Conservation (phyloP, 805 yeast genomes). For the Lipomyces yamanashiensis region DNA sequence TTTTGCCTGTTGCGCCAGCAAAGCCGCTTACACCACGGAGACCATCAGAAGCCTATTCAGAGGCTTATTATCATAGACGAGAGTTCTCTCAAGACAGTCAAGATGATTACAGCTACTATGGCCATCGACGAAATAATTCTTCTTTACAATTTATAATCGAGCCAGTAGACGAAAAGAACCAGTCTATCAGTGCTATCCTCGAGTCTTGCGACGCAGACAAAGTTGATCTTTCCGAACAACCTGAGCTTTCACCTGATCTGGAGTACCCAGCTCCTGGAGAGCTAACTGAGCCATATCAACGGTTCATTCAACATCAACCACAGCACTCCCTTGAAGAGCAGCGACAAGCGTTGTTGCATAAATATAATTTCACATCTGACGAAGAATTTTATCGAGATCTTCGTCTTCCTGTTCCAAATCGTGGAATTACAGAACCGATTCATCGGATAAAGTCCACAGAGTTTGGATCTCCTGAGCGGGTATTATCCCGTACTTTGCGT, state of each 20-base stretch:
- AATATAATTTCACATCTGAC: constrained; percentile 24
- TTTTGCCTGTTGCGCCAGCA: constrained; percentile 10
- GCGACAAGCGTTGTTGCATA: constrained; percentile 5
- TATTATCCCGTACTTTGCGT: neutral
- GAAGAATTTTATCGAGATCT: constrained; percentile 13
- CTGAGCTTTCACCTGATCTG: neutral
- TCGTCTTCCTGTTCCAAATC: neutral
- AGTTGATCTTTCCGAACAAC: neutral
- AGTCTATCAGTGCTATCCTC: constrained; percentile 6
- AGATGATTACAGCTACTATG: neutral
- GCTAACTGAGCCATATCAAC: neutral
- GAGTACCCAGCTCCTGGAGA: neutral
- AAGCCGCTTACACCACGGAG: constrained; percentile 10
- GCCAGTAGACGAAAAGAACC: constrained; percentile 5
- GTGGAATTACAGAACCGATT: neutral
- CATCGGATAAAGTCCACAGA: constrained; percentile 12
- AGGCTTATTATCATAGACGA: constrained; percentile 2
- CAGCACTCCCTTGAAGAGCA: constrained; percentile 16
- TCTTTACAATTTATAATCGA: neutral
- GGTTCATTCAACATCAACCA: constrained; percentile 2
- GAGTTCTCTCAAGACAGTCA: constrained; percentile 1
- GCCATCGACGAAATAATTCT: neutral
- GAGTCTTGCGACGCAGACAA: neutral
- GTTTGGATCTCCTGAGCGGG: constrained; percentile 10
- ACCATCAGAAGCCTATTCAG: neutral